Evolutionary conservation across 2,329 filamentous ascomycete genomes (phyloP).

Genomic region (Botrytis byssoidea): DNA sequence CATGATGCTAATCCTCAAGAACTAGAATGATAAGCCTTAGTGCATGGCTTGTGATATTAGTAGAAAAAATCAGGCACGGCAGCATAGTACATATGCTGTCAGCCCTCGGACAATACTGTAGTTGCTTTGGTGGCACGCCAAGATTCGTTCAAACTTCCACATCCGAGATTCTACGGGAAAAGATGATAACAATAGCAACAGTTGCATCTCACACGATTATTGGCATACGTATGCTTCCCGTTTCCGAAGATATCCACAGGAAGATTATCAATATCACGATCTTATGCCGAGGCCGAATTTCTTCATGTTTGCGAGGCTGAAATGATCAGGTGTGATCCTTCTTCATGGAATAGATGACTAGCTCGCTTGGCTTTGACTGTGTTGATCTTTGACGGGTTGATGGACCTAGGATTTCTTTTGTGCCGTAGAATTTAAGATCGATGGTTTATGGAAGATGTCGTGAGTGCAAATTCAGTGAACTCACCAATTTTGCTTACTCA

Average conservation of each 20-base stretch:
- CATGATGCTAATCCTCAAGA: conserved; percentile 1
- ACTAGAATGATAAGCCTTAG: background rate
- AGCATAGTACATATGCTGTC: conserved; percentile 12
- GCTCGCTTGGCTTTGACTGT: background rate
- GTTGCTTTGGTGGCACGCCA: conserved; percentile 14
- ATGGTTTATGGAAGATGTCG: background rate
- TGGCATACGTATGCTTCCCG: conserved; percentile 13
- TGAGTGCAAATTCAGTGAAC: background rate
- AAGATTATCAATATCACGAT: background rate
- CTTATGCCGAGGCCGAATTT: conserved; percentile 11
- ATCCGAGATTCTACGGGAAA: conserved; percentile 7
- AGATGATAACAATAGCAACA: conserved; percentile 21
- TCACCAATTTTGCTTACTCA: background rate
- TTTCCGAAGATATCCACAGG: background rate
- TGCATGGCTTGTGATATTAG: conserved; percentile 5
- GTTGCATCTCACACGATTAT: background rate
- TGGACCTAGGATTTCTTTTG: background rate
- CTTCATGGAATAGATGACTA: background rate
- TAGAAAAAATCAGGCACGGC: conserved; percentile 3
- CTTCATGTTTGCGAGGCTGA: conserved; percentile 6
- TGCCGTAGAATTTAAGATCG: background rate
- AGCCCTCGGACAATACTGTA: conserved; percentile 20
- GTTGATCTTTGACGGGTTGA: background rate
- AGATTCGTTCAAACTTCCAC: background rate
- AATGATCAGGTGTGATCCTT: conserved; percentile 18